These are phyloP conservation scores for Glonium stellatum DNA, from an alignment of 495 filamentous ascomycete genomes.

Conservation along the genomic window DNA sequence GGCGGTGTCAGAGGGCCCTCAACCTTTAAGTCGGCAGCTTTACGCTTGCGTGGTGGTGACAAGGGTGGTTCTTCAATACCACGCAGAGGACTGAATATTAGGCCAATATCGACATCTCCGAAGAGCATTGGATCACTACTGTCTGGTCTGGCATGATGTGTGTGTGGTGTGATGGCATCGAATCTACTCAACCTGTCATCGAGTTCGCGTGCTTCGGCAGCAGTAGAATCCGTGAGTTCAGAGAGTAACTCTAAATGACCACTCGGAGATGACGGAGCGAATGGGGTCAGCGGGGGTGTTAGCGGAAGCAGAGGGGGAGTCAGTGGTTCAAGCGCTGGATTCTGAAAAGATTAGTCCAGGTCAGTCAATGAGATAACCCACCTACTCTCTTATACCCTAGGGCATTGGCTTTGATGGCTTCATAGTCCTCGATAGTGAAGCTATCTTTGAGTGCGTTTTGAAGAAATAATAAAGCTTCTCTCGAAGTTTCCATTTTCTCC, in stretches of 20 bases:
- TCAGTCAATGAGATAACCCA: neutral
- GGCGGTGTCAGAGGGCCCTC: slow-evolving; percentile 40
- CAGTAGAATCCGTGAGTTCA: slow-evolving; percentile 42
- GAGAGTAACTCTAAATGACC: slow-evolving; percentile 49
- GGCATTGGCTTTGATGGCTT: slow-evolving; percentile 15
- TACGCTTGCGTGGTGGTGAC: slow-evolving; percentile 27
- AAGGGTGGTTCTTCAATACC: slow-evolving; percentile 22
- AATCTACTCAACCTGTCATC: slow-evolving; percentile 39
- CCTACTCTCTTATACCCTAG: slow-evolving; percentile 11
- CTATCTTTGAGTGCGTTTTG: slow-evolving; percentile 32
- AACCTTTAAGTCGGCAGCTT: slow-evolving; percentile 36
- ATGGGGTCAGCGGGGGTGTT: slow-evolving; percentile 37
- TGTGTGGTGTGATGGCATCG: slow-evolving; percentile 29
- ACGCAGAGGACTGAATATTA: slow-evolving; percentile 16
- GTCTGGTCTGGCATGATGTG: slow-evolving; percentile 19
- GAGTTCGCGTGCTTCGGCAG: slow-evolving; percentile 42
- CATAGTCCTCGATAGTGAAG: slow-evolving; percentile 2
- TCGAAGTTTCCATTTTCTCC: slow-evolving; percentile 44
- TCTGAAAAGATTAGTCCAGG: slow-evolving; percentile 27
- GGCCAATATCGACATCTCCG: slow-evolving; percentile 12
- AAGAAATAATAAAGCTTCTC: slow-evolving; percentile 38
- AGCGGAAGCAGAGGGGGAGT: slow-evolving; percentile 56
- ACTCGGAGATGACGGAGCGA: slow-evolving; percentile 41
- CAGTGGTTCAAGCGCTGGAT: slow-evolving; percentile 36
- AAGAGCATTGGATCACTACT: slow-evolving; percentile 25